These are phyloP conservation scores for Agaricus subrufescens DNA, from an alignment of 768 basidiomycete genomes.

Conservation along the genomic window DNA sequence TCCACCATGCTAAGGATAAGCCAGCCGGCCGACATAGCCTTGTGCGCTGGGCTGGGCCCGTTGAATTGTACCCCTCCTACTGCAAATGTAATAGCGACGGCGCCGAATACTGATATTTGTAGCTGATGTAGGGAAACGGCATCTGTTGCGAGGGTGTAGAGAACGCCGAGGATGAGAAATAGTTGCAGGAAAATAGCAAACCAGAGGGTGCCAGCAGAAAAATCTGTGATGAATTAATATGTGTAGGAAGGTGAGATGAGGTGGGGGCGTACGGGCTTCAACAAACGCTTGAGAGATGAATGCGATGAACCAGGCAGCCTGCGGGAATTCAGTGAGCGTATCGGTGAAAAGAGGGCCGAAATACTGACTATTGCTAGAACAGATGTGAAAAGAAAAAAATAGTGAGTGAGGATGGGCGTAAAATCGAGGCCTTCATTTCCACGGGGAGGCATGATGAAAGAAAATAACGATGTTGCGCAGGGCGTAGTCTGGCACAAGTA, in stretches of 20 bases:
- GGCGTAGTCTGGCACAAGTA: conserved; percentile 8
- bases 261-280: conserved; percentile 38
- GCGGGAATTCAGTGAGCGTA: conserved; percentile 17
- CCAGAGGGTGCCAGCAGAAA: conserved; percentile 65
- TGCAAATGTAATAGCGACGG: conserved; percentile 84
- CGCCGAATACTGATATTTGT: conserved; percentile 86
- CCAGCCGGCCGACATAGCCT: conserved; percentile 93
- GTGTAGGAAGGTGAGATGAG: neutral
- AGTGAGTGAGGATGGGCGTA: conserved; percentile 85
- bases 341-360: neutral
- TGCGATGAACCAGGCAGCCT: conserved; percentile 73
- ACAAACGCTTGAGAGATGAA: conserved; percentile 73
- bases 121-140: conserved; percentile 89
- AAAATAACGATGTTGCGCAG: conserved; percentile 9
- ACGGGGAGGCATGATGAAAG: conserved; percentile 44
- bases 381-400: conserved; percentile 86
- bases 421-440: conserved; percentile 73
- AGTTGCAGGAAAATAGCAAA: conserved; percentile 81
- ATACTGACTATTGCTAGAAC: conserved; percentile 70
- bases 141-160: conserved; percentile 81
- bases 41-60: conserved; percentile 44
- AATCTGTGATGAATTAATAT: conserved; percentile 23
- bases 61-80: conserved; percentile 51
- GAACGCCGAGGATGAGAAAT: conserved; percentile 64
- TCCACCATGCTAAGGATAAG: conserved; percentile 87